These are phyloP conservation scores for Penicillium griseofulvum DNA, from an alignment of 2,329 filamentous ascomycete genomes.

Conservation along the genomic window DNA sequence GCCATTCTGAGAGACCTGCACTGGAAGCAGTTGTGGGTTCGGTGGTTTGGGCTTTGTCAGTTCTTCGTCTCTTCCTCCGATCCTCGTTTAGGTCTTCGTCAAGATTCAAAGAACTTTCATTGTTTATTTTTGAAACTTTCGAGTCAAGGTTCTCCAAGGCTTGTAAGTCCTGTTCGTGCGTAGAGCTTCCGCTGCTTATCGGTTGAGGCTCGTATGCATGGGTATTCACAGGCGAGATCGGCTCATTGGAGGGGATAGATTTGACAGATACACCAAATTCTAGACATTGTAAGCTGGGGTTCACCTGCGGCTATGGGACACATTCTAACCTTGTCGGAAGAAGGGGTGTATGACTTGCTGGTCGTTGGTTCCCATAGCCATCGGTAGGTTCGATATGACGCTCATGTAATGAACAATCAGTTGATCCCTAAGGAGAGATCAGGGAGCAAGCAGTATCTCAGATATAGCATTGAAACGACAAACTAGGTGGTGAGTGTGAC, in stretches of 20 bases:
- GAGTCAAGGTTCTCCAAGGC: not conserved
- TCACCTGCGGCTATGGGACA: not conserved
- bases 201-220: not conserved
- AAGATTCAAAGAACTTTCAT: not conserved
- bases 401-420: conserved; percentile 25
- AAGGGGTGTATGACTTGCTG: conserved; percentile 43
- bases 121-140: not conserved
- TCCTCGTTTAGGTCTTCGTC: conserved; percentile 34
- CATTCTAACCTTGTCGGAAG: conserved; percentile 38
- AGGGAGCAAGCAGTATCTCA: not conserved
- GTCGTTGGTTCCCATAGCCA: conserved; percentile 41
- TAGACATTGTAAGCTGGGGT: conserved; percentile 3
- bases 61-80: conserved; percentile 40
- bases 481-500: not conserved
- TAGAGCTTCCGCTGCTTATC: not conserved
- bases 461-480: conserved; percentile 4
- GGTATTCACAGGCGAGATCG: not conserved
- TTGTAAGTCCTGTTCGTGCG: not conserved
- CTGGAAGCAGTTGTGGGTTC: conserved; percentile 7
- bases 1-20: conserved; percentile 18
- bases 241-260: conserved; percentile 3
- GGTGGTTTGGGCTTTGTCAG: conserved; percentile 14
- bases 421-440: conserved; percentile 21
- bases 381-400: conserved; percentile 24
- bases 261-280: conserved; percentile 16